Evolutionary conservation across 2,329 filamentous ascomycete genomes (phyloP), one percentile per base, ranked within the genome.

Genomic region (Didymella segeticola): DNA sequence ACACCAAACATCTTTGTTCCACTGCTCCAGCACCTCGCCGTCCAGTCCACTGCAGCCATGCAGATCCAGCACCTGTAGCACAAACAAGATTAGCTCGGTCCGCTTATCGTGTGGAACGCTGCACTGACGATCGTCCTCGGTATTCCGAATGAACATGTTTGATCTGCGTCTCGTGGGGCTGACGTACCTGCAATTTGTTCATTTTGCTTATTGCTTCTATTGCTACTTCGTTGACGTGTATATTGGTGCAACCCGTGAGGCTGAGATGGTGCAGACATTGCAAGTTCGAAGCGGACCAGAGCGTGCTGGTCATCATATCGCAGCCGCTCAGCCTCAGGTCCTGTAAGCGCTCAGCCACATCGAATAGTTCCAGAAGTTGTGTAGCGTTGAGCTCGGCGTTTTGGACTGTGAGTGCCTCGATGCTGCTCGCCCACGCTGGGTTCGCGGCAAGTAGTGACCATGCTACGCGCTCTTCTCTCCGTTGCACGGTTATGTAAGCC

Each of bases 1-100:
- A 10, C 53, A 56, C 68, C 70, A 73, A n/a, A 52, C 37, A 1
- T 65, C 51, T 12, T 42, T 33, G 33, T 73, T 72, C 38, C 58
- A 53, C 23, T 49, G 47, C 33, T 68, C 61, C 8, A 70, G 43
- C 0, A 36, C 39, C 5, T 63, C 60, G 42, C 58, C 57, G 19
- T 62, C 56, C n/a, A 66, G 12, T 2, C 63, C 65, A 53, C 59
- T 50, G 36, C 68, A 74, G 2, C 63, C 66, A n/a, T 66, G 61
- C 27, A 74, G 30, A 22, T 62, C 48, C 8, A 74, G 56, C 26
- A 60, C 57, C 71, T 74, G 51, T 47, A 8, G 37, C 42, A 53
- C 50, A 43, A 12, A 19, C 15, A 10, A 43, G 25, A 53, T 53
- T 26, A 58, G 52, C 53, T 8, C 66, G 27, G 53, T 52, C 25